Conservation (phyloP, 805 yeast genomes). For the Candida takata region DNA sequence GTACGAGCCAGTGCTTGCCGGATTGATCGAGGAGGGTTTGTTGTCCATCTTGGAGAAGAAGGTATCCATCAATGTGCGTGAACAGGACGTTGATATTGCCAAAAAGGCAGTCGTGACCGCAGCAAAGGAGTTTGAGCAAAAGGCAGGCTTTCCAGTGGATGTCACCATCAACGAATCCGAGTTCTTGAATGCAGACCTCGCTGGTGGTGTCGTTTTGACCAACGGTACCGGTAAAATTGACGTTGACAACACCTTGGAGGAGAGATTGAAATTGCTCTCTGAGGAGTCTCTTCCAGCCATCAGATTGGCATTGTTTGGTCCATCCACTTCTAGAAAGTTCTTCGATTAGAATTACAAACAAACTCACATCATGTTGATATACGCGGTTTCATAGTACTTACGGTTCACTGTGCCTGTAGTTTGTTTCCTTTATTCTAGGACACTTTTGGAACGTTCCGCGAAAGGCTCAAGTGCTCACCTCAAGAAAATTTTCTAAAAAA, state of each 20-base stretch:
- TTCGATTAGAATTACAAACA: slow-evolving; percentile 47
- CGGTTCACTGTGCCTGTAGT: too few species aligned
- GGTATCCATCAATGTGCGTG: slow-evolving; percentile 59
- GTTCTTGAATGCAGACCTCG: slow-evolving; percentile 52
- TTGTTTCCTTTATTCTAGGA: too few species aligned
- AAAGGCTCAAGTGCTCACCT: background rate
- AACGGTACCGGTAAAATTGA: slow-evolving; percentile 77
- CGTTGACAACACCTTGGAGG: slow-evolving; percentile 89
- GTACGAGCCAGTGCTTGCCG: slow-evolving; percentile 65
- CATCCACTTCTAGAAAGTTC: slow-evolving; percentile 80
- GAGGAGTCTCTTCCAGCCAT: slow-evolving; percentile 89
- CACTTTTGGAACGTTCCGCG: slow-evolving; percentile 1
- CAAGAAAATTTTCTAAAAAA: background rate
- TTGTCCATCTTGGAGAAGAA: slow-evolving; percentile 66
- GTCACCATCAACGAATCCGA: slow-evolving; percentile 49
- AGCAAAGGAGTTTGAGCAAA: slow-evolving; percentile 52
- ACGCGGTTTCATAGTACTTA: too few species aligned
- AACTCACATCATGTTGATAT: too few species aligned
- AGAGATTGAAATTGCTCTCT: slow-evolving; percentile 77
- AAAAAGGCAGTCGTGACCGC: slow-evolving; percentile 55
- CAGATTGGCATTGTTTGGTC: slow-evolving; percentile 83
- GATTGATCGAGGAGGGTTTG: slow-evolving; percentile 74
- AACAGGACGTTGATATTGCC: slow-evolving; percentile 55
- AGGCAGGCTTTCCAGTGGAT: slow-evolving; percentile 50
- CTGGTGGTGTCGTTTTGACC: slow-evolving; percentile 80